phyloP scores from a whole-genome alignment of 805 yeast genomes.

The Spathaspora gorwiae region DNA sequence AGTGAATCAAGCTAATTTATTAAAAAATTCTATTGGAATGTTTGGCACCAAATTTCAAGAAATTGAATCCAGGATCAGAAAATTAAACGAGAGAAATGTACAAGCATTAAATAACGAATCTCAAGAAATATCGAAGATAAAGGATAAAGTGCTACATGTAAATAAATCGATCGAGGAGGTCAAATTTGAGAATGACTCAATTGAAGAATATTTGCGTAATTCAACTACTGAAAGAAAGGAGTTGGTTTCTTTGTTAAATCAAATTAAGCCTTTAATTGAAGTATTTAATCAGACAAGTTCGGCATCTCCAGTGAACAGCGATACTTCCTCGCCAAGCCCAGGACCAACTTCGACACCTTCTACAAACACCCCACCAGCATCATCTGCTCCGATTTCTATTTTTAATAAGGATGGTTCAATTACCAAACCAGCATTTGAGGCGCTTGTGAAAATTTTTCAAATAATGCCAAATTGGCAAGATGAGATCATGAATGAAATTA shows the following conservation, averaged over 20 bases:
- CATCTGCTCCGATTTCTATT: constrained; percentile 4
- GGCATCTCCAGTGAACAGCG: not conserved
- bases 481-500: constrained; percentile 25
- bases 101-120: constrained; percentile 20
- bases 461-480: constrained; percentile 33
- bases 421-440: constrained; percentile 21
- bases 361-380: not conserved
- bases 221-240: constrained; percentile 21
- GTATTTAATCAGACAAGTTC: constrained; percentile 13
- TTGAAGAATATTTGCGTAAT: constrained; percentile 23
- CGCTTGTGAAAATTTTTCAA: constrained; percentile 18
- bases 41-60: constrained; percentile 16
- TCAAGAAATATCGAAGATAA: constrained; percentile 18
- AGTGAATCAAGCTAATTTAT: constrained; percentile 16
- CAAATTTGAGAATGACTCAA: constrained; percentile 17
- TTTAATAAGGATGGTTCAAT: constrained; percentile 31
- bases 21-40: constrained; percentile 16
- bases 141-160: constrained; percentile 10
- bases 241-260: constrained; percentile 10
- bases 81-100: constrained; percentile 20
- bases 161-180: constrained; percentile 12
- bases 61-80: constrained; percentile 12
- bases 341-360: not conserved
- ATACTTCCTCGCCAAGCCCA: not conserved
- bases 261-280: constrained; percentile 22